Evolutionary conservation across 495 filamentous ascomycete species (phyloP).

Genomic region (Podospora australis): DNA sequence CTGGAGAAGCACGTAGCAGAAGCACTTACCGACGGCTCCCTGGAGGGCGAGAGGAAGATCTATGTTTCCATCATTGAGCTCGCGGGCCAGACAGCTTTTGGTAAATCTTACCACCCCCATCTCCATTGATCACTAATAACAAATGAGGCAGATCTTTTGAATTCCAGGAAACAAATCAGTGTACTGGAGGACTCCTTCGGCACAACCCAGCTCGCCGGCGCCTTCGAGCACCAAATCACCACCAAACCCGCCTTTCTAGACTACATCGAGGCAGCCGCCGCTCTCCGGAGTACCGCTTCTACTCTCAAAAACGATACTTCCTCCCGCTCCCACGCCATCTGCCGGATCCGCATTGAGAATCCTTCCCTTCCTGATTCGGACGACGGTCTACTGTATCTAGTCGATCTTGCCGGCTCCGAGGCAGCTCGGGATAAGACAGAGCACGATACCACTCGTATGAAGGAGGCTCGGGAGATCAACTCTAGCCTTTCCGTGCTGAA

Average conservation of each 20-base stretch:
- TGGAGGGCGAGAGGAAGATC: slow-evolving; percentile 18
- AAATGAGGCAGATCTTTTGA: slow-evolving; percentile 17
- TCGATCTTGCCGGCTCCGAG: slow-evolving; percentile 46
- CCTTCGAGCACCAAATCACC: slow-evolving; percentile 12
- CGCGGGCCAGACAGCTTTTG: slow-evolving; percentile 14
- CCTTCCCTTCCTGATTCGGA: slow-evolving; percentile 7
- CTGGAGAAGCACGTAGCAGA: slow-evolving; percentile 19
- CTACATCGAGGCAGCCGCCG: slow-evolving; percentile 17
- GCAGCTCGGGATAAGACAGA: slow-evolving; percentile 21
- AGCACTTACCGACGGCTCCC: slow-evolving; percentile 13
- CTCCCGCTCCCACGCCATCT: slow-evolving; percentile 44
- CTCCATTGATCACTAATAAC: background rate
- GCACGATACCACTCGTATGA: slow-evolving; percentile 31
- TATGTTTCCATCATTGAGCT: slow-evolving; percentile 20
- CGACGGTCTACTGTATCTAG: slow-evolving; percentile 38
- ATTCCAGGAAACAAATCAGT: slow-evolving; percentile 20
- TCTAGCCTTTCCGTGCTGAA: slow-evolving; percentile 35
- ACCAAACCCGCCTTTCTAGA: slow-evolving; percentile 9
- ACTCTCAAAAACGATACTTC: slow-evolving; percentile 41
- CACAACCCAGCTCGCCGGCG: slow-evolving; percentile 19
- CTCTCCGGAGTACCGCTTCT: slow-evolving; percentile 12
- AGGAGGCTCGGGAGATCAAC: slow-evolving; percentile 43
- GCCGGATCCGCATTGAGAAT: slow-evolving; percentile 39
- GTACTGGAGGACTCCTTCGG: slow-evolving; percentile 24
- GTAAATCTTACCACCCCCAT: background rate